These are phyloP conservation scores for Syzygium aqueum DNA, from an alignment of 345 rosid genomes.

Conservation along the genomic window DNA sequence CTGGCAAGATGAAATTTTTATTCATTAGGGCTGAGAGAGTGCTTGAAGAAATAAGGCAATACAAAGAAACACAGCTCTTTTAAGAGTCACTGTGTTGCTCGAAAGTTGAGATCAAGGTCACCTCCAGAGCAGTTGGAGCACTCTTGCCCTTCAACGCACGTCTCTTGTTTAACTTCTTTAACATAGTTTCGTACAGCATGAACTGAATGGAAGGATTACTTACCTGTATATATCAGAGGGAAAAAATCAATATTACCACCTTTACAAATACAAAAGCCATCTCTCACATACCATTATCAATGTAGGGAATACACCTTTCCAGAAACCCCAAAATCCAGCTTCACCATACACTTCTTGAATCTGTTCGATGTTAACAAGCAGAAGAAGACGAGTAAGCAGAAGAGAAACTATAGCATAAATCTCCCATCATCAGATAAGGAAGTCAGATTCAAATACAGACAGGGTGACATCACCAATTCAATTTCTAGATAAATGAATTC, in stretches of 20 bases:
- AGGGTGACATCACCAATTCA: background rate
- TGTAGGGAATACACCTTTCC: conserved; percentile 95
- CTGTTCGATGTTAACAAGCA: conserved; percentile 26
- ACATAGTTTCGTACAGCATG: conserved; percentile 92
- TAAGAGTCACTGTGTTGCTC: background rate
- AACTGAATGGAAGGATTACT: conserved; percentile 98
- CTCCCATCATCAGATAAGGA: background rate
- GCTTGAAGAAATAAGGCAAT: background rate
- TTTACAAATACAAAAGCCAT: conserved; percentile 14
- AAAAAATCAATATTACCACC: conserved; percentile 18
- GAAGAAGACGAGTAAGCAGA: background rate
- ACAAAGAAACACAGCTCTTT: background rate
- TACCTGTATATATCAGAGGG: conserved; percentile 39
- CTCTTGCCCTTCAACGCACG: conserved; percentile 41
- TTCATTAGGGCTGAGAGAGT: background rate
- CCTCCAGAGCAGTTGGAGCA: conserved; percentile 77
- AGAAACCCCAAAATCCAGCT: conserved; percentile 84
- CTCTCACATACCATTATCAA: conserved; percentile 74
- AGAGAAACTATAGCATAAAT: background rate
- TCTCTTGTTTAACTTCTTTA: conserved; percentile 68
- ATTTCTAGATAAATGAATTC: background rate
- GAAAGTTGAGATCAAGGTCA: conserved; percentile 12
- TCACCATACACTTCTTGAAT: conserved; percentile 78
- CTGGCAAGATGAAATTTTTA: conserved; percentile 21
- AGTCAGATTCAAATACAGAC: background rate